Evolutionary conservation across 2,329 filamentous ascomycete genomes (phyloP), one percentile per base, ranked within the genome.

Genomic region (Cryoendolithus antarcticus): DNA sequence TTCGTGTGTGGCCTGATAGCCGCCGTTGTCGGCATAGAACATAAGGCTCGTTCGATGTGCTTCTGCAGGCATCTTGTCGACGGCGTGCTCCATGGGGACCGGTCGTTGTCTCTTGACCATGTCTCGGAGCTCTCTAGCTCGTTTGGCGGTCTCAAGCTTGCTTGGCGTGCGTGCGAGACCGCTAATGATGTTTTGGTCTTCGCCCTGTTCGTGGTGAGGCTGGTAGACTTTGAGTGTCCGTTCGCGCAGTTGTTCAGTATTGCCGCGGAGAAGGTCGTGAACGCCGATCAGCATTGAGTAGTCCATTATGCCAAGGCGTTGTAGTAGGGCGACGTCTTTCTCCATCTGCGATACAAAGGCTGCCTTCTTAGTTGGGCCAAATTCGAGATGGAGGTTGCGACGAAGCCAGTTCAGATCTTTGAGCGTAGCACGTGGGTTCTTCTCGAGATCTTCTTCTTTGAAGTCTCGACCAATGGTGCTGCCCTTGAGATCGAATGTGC

Each of bases 401-500:
- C 88, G 77, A 53, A 96, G 62, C 91, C 91, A 98, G 62, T 98
- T 98, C 42, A 98, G 69, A 59, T 98, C 91, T 61, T 98, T 98
- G 56, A 96, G 62, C 0, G 91, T 96, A 6, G 89, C 91, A 38
- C 89, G 74, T 1, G 91, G 89, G 55, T 98, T 96, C 53, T 80
- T 78, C 48, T 81, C 82, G 37, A 96, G 64, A 42, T 93, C 80
- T 34, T 93, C 85, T 60, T 96, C 91, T 52, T 70, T 81, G 59
- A 91, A 89, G 60, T 96, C 86, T 56, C 91, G 77, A 10, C 91
- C 91, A 49, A 96, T 77, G 1, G 89, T 96, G 5, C 91, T 96
- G 6, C 91, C 91, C 64, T 98, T 98, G 50, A 98, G 63, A 60
- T 98, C 91, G 56, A 94, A 98, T 3, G 88, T 98, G 55, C 86